Evolutionary conservation across 2,329 filamentous ascomycete genomes (phyloP).

Genomic region (Chaetomiaceae sp.): DNA sequence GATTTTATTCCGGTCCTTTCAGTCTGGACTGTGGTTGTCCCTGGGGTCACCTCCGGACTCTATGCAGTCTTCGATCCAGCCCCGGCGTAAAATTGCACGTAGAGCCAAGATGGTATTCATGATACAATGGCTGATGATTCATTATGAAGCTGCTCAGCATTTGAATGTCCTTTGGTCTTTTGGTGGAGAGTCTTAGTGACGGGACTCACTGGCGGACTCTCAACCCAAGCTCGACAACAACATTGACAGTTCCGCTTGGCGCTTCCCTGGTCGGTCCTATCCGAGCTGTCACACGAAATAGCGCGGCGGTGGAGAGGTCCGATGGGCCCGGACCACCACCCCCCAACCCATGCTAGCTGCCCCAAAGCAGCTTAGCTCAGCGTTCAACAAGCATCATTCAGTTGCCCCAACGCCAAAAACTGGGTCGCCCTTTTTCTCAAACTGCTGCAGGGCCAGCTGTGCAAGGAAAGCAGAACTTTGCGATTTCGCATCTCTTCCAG

Average conservation of each 20-base stretch:
- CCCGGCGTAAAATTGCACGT: too few species aligned
- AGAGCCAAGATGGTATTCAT: too few species aligned
- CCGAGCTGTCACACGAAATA: slow-evolving; percentile 19
- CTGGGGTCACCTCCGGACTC: too few species aligned
- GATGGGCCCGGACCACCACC: slow-evolving; percentile 13
- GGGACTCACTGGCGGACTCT: too few species aligned
- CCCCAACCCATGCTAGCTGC: slow-evolving; percentile 15
- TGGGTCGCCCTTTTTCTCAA: slow-evolving; percentile 23
- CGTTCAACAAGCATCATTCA: slow-evolving; percentile 27
- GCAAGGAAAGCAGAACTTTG: slow-evolving; percentile 14
- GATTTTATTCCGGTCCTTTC: too few species aligned
- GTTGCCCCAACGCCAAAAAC: slow-evolving; percentile 29
- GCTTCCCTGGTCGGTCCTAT: slow-evolving; percentile 4
- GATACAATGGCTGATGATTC: too few species aligned
- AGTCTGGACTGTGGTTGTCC: too few species aligned
- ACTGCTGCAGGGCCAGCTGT: slow-evolving; percentile 13
- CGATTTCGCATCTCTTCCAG: slow-evolving; percentile 15
- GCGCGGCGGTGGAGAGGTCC: slow-evolving; percentile 20
- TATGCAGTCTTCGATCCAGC: too few species aligned
- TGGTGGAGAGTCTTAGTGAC: too few species aligned
- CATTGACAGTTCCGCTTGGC: slow-evolving; percentile 12
- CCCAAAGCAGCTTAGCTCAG: slow-evolving; percentile 22
- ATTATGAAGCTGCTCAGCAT: too few species aligned
- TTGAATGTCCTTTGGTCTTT: too few species aligned
- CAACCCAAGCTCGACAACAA: too few species aligned